These are phyloP conservation scores for Colletotrichum acutatum DNA, from an alignment of 2,329 filamentous ascomycete genomes.

Conservation along the genomic window DNA sequence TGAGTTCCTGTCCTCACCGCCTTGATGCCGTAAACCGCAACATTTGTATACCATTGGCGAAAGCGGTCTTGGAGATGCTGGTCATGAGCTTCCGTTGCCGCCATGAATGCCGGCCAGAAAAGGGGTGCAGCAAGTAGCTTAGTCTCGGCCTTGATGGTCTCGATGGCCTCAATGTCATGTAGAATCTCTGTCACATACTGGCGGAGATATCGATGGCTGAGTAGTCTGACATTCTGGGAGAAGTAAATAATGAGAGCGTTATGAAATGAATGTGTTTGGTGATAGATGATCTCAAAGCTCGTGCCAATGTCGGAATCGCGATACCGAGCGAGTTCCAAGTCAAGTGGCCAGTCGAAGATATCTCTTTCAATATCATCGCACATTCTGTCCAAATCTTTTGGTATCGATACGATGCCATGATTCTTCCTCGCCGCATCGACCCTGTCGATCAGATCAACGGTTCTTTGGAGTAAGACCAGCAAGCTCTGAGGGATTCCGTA, in stretches of 20 bases:
- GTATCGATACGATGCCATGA: neutral
- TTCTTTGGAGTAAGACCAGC: conserved; percentile 18
- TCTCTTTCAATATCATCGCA: conserved; percentile 26
- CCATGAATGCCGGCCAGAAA: conserved; percentile 41
- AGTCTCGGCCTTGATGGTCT: conserved; percentile 37
- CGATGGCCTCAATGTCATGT: conserved; percentile 38
- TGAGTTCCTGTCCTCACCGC: conserved; percentile 39
- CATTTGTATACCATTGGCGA: conserved; percentile 36
- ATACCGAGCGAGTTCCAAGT: neutral
- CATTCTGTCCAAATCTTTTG: neutral
- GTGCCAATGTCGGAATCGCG: neutral
- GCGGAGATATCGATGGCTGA: conserved; percentile 36
- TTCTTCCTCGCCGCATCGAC: neutral
- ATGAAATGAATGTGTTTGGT: conserved; percentile 38
- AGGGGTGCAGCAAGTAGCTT: conserved; percentile 38
- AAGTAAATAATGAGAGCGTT: conserved; percentile 43
- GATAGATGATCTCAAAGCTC: conserved; percentile 29
- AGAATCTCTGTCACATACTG: conserved; percentile 37
- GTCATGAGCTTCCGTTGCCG: conserved; percentile 38
- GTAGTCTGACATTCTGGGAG: conserved; percentile 35
- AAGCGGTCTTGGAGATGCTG: conserved; percentile 37
- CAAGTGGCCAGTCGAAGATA: conserved; percentile 33
- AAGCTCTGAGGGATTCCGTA: conserved; percentile 37
- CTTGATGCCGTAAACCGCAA: conserved; percentile 38
- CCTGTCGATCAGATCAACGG: conserved; percentile 22